These are phyloP conservation scores for Zygosaccharomyces sapae DNA, from an alignment of 1,139 yeast genomes.

Conservation along the genomic window DNA sequence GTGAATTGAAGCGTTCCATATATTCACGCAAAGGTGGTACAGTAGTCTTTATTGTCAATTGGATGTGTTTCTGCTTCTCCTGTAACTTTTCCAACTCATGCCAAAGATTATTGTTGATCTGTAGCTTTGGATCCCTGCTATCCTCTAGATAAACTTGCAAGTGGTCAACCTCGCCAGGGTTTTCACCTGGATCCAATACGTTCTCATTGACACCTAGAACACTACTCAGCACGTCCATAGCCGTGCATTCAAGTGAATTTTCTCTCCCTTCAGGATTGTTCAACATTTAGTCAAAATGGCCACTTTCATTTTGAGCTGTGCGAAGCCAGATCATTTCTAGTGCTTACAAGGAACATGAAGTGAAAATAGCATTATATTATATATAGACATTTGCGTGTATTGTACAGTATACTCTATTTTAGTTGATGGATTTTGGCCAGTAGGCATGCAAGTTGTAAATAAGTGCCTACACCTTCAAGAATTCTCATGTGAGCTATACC, in stretches of 20 bases:
- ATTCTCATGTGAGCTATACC: constrained; percentile 91
- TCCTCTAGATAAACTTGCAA: constrained; percentile 15
- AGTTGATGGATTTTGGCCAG: constrained; percentile 52
- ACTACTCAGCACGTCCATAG: constrained; percentile 13
- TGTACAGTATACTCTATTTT: constrained; percentile 12
- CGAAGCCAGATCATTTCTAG: not conserved
- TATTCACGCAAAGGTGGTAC: constrained; percentile 30
- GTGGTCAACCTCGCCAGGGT: constrained; percentile 8
- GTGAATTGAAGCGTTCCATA: constrained; percentile 47
- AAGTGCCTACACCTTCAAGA: constrained; percentile 87
- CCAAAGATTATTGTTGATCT: constrained; percentile 12
- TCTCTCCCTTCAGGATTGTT: not conserved
- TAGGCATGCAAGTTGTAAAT: constrained; percentile 80
- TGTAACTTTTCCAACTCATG: constrained; percentile 21
- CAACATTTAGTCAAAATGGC: not conserved
- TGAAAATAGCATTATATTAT: not conserved
- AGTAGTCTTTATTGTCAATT: constrained; percentile 19
- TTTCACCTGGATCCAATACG: not conserved
- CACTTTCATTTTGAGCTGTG: not conserved
- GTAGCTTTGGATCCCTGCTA: constrained; percentile 15
- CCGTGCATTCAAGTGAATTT: not conserved
- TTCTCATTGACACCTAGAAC: constrained; percentile 10
- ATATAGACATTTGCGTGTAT: not conserved
- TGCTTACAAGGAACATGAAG: not conserved
- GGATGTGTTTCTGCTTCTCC: constrained; percentile 20